Conservation (phyloP, 306 rosid species). For the Vicia sativa region DNA sequence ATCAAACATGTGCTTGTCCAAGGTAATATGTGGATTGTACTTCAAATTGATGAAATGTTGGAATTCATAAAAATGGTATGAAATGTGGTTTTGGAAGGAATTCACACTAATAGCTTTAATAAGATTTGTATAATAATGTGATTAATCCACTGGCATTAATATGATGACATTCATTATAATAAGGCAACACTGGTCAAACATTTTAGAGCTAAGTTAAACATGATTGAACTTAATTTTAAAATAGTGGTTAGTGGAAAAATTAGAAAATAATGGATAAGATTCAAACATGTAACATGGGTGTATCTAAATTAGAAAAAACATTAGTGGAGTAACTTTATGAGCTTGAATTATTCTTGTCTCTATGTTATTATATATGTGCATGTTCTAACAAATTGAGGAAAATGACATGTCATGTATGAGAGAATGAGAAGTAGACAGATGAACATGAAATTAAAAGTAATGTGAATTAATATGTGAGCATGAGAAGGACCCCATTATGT, state of each 20-base stretch:
- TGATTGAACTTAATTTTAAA: conserved; percentile 8
- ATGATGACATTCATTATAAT: conserved; percentile 42
- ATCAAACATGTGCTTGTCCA: conserved; percentile 16
- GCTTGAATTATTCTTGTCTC: conserved; percentile 28
- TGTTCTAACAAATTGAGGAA: conserved; percentile 43
- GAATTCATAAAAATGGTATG: too few species aligned
- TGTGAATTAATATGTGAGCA: conserved; percentile 39
- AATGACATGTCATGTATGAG: conserved; percentile 44
- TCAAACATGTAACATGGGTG: conserved; percentile 27
- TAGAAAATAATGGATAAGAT: conserved; percentile 29
- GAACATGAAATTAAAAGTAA: conserved; percentile 25
- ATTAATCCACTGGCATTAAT: not conserved
- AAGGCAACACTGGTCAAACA: conserved; percentile 2
- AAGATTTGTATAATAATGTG: too few species aligned
- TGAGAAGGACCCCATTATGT: conserved; percentile 63
- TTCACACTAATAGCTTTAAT: too few species aligned
- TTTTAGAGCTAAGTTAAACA: conserved; percentile 1
- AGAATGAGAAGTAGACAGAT: conserved; percentile 38
- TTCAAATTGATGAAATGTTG: not conserved
- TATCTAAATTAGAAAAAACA: conserved; percentile 35
- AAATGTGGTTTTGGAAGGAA: too few species aligned
- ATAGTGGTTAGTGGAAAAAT: conserved; percentile 26
- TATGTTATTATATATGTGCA: conserved; percentile 14
- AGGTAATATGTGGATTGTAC: not conserved
- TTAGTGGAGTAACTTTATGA: conserved; percentile 35